These are phyloP conservation scores for Raffaelea albimanens DNA, from an alignment of 2,329 filamentous ascomycete genomes.

Conservation along the genomic window DNA sequence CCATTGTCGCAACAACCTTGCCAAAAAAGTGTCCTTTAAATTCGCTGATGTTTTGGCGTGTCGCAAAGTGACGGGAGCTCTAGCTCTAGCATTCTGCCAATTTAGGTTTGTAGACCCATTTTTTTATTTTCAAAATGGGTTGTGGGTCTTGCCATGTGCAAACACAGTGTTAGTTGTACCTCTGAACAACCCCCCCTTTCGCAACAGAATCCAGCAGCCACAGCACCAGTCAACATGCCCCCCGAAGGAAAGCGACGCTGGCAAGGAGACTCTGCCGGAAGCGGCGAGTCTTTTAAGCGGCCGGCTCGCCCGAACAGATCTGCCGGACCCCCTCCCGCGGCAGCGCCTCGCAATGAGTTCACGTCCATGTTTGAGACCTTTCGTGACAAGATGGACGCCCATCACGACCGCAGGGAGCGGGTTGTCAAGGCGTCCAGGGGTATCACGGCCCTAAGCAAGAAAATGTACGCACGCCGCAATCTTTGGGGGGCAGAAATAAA, in stretches of 20 bases:
- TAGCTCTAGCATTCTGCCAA: no score
- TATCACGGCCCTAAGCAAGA: constrained; percentile 90
- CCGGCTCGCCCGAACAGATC: constrained; percentile 5
- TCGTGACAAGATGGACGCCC: constrained; percentile 80
- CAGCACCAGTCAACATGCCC: constrained; percentile 1
- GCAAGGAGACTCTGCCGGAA: constrained; percentile 32
- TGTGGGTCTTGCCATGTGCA: no score
- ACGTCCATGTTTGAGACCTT: constrained; percentile 78
- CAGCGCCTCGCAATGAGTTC: constrained; percentile 33
- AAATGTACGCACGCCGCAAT: constrained; percentile 56
- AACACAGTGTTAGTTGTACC: no score
- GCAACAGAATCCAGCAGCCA: not conserved
- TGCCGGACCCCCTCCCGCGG: not conserved
- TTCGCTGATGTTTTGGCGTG: no score
- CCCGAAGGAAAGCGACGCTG: constrained; percentile 38
- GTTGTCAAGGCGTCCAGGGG: constrained; percentile 88
- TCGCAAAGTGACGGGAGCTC: no score
- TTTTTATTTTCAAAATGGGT: no score
- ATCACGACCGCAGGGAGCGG: constrained; percentile 84
- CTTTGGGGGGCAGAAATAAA: not conserved
- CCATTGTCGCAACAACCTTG: no score
- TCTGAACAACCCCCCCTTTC: no score
- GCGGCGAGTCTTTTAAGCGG: constrained; percentile 20
- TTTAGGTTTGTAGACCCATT: no score
- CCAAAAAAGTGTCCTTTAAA: no score